Evolutionary conservation across 2,329 filamentous ascomycete genomes (phyloP), one percentile per base, ranked within the genome.

Genomic region (Neonectria coccinea): DNA sequence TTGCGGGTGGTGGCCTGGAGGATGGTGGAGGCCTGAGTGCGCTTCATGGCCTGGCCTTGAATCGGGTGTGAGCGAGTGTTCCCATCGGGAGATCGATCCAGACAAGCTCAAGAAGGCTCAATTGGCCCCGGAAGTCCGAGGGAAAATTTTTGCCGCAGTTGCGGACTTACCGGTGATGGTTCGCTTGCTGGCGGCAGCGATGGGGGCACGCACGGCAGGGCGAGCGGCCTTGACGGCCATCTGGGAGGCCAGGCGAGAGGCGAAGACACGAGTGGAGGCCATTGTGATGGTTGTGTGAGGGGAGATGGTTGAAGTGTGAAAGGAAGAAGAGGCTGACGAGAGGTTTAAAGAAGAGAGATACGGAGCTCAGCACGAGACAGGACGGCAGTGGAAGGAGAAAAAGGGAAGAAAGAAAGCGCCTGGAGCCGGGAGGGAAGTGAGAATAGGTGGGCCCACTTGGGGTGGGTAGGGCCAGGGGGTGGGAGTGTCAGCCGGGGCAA

Each of bases 141-240:
- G 72, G 72, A 76, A 78, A 75, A 67, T 25, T 70, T 78, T 78
- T 78, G 70, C 70, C 69, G 68, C 70, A 74, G 63, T 64, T 63
- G 50, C 44, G 41, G 65, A 84, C 88, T 85, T 89, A 92, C 90
- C 89, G 79, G 88, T 86, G 84, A 91, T 89, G 84, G 90, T 90
- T 82, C 91, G 91, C 87, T 91, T 92, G 85, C 90, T 87, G 81
- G 85, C 85, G 82, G 83, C 85, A 80, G 85, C 84, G 76, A 89
- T 77, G 79, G 86, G 85, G 78, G 85, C 84, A 78, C 90, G 90
- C 79, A 90, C 82, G 81, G 89, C 89, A 84, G 91, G 91, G 83
- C 91, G 91, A 82, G 91, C 91, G 83, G 89, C 90, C 89, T 91
- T 92, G 84, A 86, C 83, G 81, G 89, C 88, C 88, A 91, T 91